Base-by-base conservation (phyloP, 2,329 filamentous ascomycete species). In the Myriosclerotinia scirpicola region DNA sequence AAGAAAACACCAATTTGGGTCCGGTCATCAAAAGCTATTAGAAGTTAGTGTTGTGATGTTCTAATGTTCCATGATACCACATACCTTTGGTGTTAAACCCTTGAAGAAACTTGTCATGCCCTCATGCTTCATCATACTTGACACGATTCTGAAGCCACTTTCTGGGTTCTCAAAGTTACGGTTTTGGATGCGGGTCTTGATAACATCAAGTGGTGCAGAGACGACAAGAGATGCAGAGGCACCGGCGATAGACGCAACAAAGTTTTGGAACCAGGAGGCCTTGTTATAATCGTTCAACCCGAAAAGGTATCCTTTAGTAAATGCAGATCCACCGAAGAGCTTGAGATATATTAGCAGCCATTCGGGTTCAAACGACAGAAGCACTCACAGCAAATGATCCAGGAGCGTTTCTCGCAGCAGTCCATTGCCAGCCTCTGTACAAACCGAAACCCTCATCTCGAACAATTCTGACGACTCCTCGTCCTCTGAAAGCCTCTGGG, bases 171-270 rank as follows among this genome's bases (percentile, higher is more conserved):
- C 95, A 75, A 99, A 99, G 84, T 99, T 98, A 77, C 91, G 88
- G 85, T 98, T 98, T 82, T 98, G 94, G 75, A 98, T 97, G 76
- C 94, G 88, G 68, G 94, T 97, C 86, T 98, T 98, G 85, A 98
- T 95, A 73, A 98, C 94, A 77, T 98, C 94, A 68, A 98, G 85
- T 38, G 94, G 94, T 34, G 93, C 93, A n/a, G 93, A 97, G 60
- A 99, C 94, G 59, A 99, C 80, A 56, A 99, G 86, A n/a, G 93
- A 97, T 15, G 95, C 93, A 65, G 92, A 95, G 64, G 95, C 95
- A 82, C 95, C 95, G 69, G 90, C 92, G 74, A 99, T 93, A 9
- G 95, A 98, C 54, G 95, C 95, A 70, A 99, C 84, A 74, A 99
- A 99, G 85, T 99, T 99, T 82, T 99, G 93, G 77, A 87, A 84